Base-by-base conservation (phyloP, 371 early-diverging fungal species). In the Umbelopsis sp. region DNA sequence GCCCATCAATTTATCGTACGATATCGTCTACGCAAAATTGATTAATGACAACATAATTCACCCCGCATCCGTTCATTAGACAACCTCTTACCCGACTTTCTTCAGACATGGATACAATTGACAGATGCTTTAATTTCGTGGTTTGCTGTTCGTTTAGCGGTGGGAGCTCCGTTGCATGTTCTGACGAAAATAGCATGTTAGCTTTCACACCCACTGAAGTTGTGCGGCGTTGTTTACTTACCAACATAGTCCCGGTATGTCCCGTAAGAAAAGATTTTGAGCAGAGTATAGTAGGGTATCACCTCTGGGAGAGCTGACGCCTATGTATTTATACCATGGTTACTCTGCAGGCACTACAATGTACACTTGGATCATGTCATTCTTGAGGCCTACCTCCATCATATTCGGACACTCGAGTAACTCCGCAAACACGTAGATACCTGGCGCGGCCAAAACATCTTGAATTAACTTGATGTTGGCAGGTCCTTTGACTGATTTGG, bases 401-500 rank as follows among this genome's bases (percentile, higher is more conserved):
- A 95, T 82, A 68, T 89, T 91, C 46, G 93, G 91, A 69, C 83
- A 72, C 65, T 91, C 87, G 24, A 93, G 81, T 2, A 95, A 75
- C 69, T 95, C 96, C 8, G 89, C 86, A 81, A 94, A 95, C 20
- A 92, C 92, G 77, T 87, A 90, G 20, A 94, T 87, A 48, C 92
- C 92, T 32, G 92, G 90, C 50, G 93, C 91, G 45, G 85, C 78
- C 44, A 93, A 74, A 0, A 76, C 93, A 74, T 95, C 94, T 68
- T 82, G 78, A 70, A 94, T 91, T 3, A 95, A 83, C 67, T 93
- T 85, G 18, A 82, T 83, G 65, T 86, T 84, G 32, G 92, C 94
- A 9, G 87, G 83, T 8, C 94, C 94, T 65, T 90, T 90, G 12
- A 92, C 91, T 20, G 86, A 87, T 75, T 94, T 95, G 25, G 93